Evolutionary conservation across 176 grass and related monocot genomes (phyloP).

Genomic region (Zea mays): DNA sequence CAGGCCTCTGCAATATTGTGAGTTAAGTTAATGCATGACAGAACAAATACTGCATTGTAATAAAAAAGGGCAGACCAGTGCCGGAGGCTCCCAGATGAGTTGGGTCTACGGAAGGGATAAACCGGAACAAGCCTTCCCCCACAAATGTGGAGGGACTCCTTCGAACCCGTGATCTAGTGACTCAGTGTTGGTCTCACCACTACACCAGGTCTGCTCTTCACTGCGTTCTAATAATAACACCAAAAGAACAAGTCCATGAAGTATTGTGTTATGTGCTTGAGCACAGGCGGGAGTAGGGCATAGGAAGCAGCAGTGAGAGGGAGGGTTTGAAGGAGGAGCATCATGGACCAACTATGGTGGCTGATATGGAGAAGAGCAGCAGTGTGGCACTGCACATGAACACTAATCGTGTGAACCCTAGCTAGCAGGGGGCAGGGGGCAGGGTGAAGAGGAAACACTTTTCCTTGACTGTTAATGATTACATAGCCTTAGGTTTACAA

Average conservation of each 20-base stretch:
- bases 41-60: not conserved
- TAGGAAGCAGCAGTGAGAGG: not conserved
- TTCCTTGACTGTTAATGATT: not conserved
- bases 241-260: constrained; percentile 10
- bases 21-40: constrained; percentile 31
- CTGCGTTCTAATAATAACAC: not conserved
- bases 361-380: not conserved
- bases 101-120: too few relatives aligned
- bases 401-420: not conserved
- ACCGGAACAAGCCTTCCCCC: too few relatives aligned
- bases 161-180: too few relatives aligned
- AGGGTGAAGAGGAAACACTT: not conserved
- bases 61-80: not conserved
- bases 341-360: not conserved
- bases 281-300: not conserved
- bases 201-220: not conserved
- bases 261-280: not conserved
- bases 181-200: too few relatives aligned
- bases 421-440: not conserved
- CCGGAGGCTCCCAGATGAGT: too few relatives aligned
- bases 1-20: constrained; percentile 60
- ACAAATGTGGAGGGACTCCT: too few relatives aligned
- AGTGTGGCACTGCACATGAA: not conserved
- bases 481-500: not conserved
- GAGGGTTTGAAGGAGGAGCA: not conserved